Conservation (phyloP, 768 basidiomycete genomes). For the Suillus spraguei region DNA sequence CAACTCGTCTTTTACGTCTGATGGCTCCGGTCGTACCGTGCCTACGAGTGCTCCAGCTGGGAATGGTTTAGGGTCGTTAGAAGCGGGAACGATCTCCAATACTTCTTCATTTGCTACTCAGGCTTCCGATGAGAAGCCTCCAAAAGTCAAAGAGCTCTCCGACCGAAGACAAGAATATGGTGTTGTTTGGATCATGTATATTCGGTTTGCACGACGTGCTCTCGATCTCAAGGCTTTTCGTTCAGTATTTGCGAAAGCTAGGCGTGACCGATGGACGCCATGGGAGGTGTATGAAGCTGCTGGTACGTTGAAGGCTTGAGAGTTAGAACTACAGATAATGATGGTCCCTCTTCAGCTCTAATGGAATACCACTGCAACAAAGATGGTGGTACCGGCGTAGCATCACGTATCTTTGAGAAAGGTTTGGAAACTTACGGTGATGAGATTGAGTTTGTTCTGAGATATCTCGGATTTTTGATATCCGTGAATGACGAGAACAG, state of each 20-base stretch:
- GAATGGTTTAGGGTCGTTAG: conserved; percentile 22
- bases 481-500: conserved; percentile 95
- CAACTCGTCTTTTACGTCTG: conserved; percentile 42
- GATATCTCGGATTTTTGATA: conserved; percentile 92
- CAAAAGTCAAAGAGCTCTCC: conserved; percentile 55
- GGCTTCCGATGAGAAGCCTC: conserved; percentile 52
- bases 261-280: conserved; percentile 72
- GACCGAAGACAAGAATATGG: conserved; percentile 68
- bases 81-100: conserved; percentile 37
- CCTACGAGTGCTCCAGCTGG: conserved; percentile 26
- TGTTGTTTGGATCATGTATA: conserved; percentile 86
- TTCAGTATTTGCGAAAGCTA: conserved; percentile 77
- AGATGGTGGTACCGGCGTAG: conserved; percentile 69
- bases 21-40: conserved; percentile 30
- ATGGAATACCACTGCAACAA: conserved; percentile 94
- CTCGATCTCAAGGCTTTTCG: conserved; percentile 85
- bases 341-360: conserved; percentile 55
- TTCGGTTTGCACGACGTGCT: conserved; percentile 87
- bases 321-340: conserved; percentile 10
- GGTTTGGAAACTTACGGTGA: conserved; percentile 84
- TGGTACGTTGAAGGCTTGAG: conserved; percentile 46
- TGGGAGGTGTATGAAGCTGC: conserved; percentile 97
- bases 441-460: conserved; percentile 82
- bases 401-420: conserved; percentile 91
- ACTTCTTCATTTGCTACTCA: conserved; percentile 55